Percentiles rank a stretch among this genome's conserved stretches.
Conservation (phyloP, 2,329 filamentous ascomycete species). For the Fusarium sp. region DNA sequence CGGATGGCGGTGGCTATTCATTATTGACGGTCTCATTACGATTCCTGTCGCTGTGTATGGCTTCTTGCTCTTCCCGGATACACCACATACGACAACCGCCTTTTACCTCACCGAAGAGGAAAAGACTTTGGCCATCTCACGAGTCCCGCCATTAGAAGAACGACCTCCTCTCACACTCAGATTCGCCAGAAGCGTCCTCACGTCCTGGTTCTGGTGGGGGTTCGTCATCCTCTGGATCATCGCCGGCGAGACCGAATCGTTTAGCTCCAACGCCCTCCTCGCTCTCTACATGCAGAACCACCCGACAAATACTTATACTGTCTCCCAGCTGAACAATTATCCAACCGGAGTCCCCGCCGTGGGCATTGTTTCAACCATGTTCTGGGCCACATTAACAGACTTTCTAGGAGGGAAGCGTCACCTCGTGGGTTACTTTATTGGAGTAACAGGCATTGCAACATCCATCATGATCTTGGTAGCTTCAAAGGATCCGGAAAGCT, state of each 20-base stretch:
- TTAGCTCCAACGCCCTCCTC: conserved; percentile 72
- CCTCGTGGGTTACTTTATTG: conserved; percentile 75
- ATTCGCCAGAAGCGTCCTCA: conserved; percentile 67
- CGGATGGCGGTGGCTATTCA: conserved; percentile 79
- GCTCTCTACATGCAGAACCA: conserved; percentile 63
- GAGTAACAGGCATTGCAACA: conserved; percentile 71
- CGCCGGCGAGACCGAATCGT: conserved; percentile 78
- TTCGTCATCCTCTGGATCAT: conserved; percentile 77
- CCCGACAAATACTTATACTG: conserved; percentile 56
- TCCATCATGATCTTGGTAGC: conserved; percentile 71
- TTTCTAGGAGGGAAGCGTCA: conserved; percentile 72
- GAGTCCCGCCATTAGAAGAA: conserved; percentile 54
- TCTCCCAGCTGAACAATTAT: conserved; percentile 67
- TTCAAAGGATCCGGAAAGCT: conserved; percentile 53
- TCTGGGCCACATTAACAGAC: conserved; percentile 78
- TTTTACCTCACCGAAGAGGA: conserved; percentile 60
- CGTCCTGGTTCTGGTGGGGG: conserved; percentile 74
- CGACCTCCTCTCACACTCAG: conserved; percentile 58
- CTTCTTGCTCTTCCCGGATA: conserved; percentile 54
- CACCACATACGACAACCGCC: conserved; percentile 59
- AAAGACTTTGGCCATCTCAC: conserved; percentile 55
- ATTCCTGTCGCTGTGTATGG: conserved; percentile 51
- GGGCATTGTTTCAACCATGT: conserved; percentile 71
- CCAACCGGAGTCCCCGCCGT: conserved; percentile 67
- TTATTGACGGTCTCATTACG: conserved; percentile 71